Conservation (phyloP, 768 basidiomycete genomes). For the Leccinum rimulosum region DNA sequence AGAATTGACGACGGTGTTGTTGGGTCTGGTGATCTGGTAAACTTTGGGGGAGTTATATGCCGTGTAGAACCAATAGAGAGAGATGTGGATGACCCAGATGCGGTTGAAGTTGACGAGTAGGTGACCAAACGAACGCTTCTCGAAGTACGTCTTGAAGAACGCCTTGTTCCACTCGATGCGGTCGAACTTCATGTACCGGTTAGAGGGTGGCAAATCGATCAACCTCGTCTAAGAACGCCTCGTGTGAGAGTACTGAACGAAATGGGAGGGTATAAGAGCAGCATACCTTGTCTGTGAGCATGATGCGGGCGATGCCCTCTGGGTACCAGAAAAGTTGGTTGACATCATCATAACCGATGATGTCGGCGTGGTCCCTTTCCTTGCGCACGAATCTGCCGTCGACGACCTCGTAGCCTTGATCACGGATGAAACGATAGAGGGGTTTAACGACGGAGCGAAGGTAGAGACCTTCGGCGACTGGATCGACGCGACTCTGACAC, state of each 20-base stretch:
- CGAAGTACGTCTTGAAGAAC: slow-evolving; percentile 99
- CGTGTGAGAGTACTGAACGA: slow-evolving; percentile 1
- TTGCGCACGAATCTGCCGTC: slow-evolving; percentile 93
- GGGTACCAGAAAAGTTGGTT: slow-evolving; percentile 99
- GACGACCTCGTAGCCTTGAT: slow-evolving; percentile 95
- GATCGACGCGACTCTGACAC: slow-evolving; percentile 88
- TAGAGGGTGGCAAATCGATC: slow-evolving; percentile 85
- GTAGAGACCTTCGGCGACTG: slow-evolving; percentile 95
- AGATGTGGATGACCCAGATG: slow-evolving; percentile 97
- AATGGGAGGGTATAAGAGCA: neutral
- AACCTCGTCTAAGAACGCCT: slow-evolving; percentile 63
- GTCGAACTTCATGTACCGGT: slow-evolving; percentile 96
- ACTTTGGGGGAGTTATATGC: slow-evolving; percentile 88
- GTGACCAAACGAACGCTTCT: slow-evolving; percentile 95
- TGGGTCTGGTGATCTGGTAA: slow-evolving; percentile 49
- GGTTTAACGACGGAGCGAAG: slow-evolving; percentile 89
- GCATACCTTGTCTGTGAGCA: slow-evolving; percentile 79
- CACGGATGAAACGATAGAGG: slow-evolving; percentile 92
- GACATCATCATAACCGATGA: slow-evolving; percentile 98
- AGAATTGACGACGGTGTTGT: slow-evolving; percentile 48
- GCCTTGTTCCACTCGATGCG: slow-evolving; percentile 94
- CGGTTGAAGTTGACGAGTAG: slow-evolving; percentile 99
- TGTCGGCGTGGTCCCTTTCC: slow-evolving; percentile 89
- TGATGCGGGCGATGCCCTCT: slow-evolving; percentile 93
- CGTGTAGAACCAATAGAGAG: slow-evolving; percentile 96